Base-by-base conservation (phyloP, 2,329 filamentous ascomycete genomes). In the Cladophialophora exuberans region DNA sequence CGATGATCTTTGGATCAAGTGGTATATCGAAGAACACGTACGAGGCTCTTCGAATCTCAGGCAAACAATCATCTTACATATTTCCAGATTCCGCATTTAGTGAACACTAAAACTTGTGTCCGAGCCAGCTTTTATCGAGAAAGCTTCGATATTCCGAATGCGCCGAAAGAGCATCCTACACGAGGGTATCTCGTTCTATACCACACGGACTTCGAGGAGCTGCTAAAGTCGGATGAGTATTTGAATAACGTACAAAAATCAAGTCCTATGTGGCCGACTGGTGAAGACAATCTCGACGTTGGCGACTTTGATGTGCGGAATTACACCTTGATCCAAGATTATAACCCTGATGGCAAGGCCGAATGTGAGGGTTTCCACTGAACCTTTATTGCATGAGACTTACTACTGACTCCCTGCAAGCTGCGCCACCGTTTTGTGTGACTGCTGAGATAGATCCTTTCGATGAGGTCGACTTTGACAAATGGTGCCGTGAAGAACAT, bases 111-210 rank as follows among this genome's bases (percentile, higher is more conserved):
- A 15, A 42, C 56, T 7, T 9, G 42, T 25, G 54, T 38, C 13
- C 48, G 53, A 5, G 52, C 52, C 3, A 44, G 43, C 22, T 49
- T 59, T 35, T 59, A 54, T 33, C 44, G 45, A 3, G 57, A 59
- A 49, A 56, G 6, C 15, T 45, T 41, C 30, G 57, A 56, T 30
- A 56, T 56, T 28, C 9, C 48, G 6, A 36, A 42, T 13, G 53
- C 39, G 4, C 5, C 57, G 6, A 47, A 56, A 10, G 52, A 56
- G 22, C 36, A 28, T 9, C 17, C 75, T 61, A 69, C 77, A 60
- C 90, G 89, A 1, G 80, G 84, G 61, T 96, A 85, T 77, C 83
- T 93, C 69, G 90, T 90, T 26, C 75, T 87, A 52, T 96, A 96
- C 78, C 90, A 96, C 60, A 85, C 83, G 25, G 84, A 86, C 67